Conservation (phyloP, 148 eudicot species). For the Arctostaphylos glauca region DNA sequence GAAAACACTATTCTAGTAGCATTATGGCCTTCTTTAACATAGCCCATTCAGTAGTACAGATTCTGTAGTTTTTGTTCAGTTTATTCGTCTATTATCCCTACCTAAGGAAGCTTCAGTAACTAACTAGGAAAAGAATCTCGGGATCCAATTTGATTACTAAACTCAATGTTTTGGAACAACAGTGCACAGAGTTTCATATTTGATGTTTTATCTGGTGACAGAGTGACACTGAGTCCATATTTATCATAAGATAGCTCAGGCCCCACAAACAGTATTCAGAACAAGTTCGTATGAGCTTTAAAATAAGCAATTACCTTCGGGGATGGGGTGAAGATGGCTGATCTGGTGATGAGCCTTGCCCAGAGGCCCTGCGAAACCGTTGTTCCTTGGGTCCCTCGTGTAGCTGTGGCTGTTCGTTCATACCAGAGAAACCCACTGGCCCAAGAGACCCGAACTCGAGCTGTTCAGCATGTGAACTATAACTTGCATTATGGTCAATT, state of each 20-base stretch:
- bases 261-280: not conserved
- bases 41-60: not conserved
- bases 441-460: constrained; percentile 77
- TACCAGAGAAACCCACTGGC: constrained; percentile 43
- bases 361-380: constrained; percentile 47
- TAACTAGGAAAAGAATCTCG: not conserved
- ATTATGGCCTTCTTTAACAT: not conserved
- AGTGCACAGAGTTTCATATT: not conserved
- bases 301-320: constrained; percentile 39
- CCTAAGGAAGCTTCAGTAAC: not conserved
- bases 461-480: constrained; percentile 54
- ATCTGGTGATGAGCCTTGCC: constrained; percentile 61
- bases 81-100: not conserved
- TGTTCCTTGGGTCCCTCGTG: constrained; percentile 51
- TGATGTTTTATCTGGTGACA: not conserved
- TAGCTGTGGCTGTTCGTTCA: constrained; percentile 42
- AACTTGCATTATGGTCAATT: constrained; percentile 50
- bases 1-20: not conserved
- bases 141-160: not conserved
- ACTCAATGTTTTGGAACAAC: not conserved
- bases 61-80: not conserved
- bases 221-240: not conserved
- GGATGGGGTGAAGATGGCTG: constrained; percentile 73
- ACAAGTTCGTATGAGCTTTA: not conserved
- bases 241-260: not conserved